Base-by-base conservation (phyloP, 2,329 filamentous ascomycete species). In the Sporothrix phasma region DNA sequence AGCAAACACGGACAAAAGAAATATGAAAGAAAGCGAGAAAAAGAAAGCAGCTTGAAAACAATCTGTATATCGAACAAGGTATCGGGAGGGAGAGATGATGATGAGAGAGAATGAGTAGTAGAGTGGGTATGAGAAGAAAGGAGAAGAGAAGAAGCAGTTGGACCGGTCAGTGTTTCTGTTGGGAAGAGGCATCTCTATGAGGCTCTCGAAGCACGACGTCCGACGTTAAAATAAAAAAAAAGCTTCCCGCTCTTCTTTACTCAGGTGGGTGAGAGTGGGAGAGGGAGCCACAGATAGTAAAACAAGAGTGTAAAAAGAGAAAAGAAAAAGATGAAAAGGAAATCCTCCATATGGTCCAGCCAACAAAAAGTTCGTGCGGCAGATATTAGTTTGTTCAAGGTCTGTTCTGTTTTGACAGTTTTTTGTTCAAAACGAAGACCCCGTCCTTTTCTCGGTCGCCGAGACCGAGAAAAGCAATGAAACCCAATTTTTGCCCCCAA, bases 321-420 rank as follows among this genome's bases (percentile, higher is more conserved):
- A 59, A 66, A 24, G 29, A 37, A 15, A n/a, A 34, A 45, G 15
- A 58, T 7, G 73, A 75, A 73, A 76, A 75, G 71, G 69, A 72
- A 69, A 70, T 68, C 72, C 71, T 71, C 72, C 75, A 71, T 76
- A 77, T 81, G 79, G 79, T 77, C 80, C 80, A 81, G 79, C 80
- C 79, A 81, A 78, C 74, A 73, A 63, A 72, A 71, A 69, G 67
- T 70, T 71, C 56, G 39, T 45, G 56, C 39, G 45, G 75, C 76
- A 78, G 76, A 75, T 76, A 78, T 78, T 76, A 78, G 76, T 62
- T 43, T 59, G 3, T 74, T 74, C 73, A 75, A 75, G 61, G 61
- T 49, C 53, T 65, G 53, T 59, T 65, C 46, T 63, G 31, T 15
- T 53, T 56, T 37, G n/a, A n/a, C n/a, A n/a, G n/a, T 59, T 13